phyloP scores from a whole-genome alignment of 2,329 filamentous ascomycete genomes.

The Colletotrichum costaricense region DNA sequence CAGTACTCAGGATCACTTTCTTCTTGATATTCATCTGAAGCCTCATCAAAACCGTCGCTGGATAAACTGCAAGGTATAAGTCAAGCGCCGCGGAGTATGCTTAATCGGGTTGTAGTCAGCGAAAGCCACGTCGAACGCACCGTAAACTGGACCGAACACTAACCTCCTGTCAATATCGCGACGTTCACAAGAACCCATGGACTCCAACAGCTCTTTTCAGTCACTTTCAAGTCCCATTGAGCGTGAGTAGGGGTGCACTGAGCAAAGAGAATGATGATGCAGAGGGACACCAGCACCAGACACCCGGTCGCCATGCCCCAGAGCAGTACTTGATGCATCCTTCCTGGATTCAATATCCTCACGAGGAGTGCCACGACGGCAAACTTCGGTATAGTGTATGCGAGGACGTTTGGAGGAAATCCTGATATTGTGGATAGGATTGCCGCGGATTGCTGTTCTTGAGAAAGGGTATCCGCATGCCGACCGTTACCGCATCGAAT shows the following conservation, averaged over 20 bases:
- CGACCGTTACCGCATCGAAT: conserved; percentile 4
- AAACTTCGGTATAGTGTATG: conserved; percentile 44
- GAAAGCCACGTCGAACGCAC: too few species aligned
- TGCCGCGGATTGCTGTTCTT: conserved; percentile 1
- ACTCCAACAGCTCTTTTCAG: conserved; percentile 5
- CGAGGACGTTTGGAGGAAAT: conserved; percentile 42
- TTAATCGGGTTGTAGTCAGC: neutral
- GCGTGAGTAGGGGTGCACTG: conserved; percentile 41
- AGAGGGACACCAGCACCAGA: conserved; percentile 35
- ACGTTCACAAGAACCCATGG: conserved; percentile 2
- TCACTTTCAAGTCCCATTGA: conserved; percentile 38
- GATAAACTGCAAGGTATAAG: conserved; percentile 42
- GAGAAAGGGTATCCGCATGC: neutral
- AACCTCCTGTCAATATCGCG: conserved; percentile 7
- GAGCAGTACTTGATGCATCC: conserved; percentile 37
- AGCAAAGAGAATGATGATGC: conserved; percentile 38
- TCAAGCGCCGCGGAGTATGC: conserved; percentile 36
- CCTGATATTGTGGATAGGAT: conserved; percentile 41
- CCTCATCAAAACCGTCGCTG: conserved; percentile 37
- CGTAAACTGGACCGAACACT: neutral
- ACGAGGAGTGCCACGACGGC: conserved; percentile 42
- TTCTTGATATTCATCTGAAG: conserved; percentile 40
- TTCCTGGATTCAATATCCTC: conserved; percentile 41
- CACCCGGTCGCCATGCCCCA: conserved; percentile 39
- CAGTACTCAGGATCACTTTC: conserved; percentile 39